Evolutionary conservation across 1,139 yeast genomes (phyloP), one percentile per base, ranked within the genome.

Genomic region (Geotrichum carabidarum): DNA sequence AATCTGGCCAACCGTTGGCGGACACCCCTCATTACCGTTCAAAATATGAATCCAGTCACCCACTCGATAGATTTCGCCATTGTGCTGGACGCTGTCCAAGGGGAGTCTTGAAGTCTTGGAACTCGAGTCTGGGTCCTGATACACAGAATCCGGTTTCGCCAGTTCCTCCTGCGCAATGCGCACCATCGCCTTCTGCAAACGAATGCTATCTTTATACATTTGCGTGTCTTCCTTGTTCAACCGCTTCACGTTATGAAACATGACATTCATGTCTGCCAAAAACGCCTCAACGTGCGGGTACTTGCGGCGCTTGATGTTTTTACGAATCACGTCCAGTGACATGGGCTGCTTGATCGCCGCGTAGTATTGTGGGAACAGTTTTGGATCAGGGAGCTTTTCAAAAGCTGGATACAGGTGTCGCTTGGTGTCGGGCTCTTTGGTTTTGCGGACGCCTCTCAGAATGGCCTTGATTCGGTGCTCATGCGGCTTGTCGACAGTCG

Each of bases 1-100:
- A 38, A 93, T 81, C 70, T 93, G 99, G 8, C 95, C 97, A 31
- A 91, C 87, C 12, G 91, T 91, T 14, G 99, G 98, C 68, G 86
- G 86, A 34, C 83, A 78, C 1, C 86, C 83, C 68, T 91, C 97
- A 67, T 90, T 91, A 18, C 90, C 89, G 67, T 93, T 93, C 60
- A 80, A 80, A 57, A 93, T 77, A 60, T 90, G 80, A 9, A 93
- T 89, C 99, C 98, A 93, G 70, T 91, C 97, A 58, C 99, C 99
- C 48, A 93, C 91, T 60, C 80, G 79, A 71, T 87, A 93, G 9
- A 77, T 75, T 61, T 81, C 83, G 1, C 91, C 95, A 60, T 84
- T 79, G 48, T 84, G 80, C 52, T 82, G 84, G 45, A 88, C 79
- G 53, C 80, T 78, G 68, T 90, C 95, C 57, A 91, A 76, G 6